Conservation (phyloP, 164 flowering plant genomes). For the Akebia trifoliata region DNA sequence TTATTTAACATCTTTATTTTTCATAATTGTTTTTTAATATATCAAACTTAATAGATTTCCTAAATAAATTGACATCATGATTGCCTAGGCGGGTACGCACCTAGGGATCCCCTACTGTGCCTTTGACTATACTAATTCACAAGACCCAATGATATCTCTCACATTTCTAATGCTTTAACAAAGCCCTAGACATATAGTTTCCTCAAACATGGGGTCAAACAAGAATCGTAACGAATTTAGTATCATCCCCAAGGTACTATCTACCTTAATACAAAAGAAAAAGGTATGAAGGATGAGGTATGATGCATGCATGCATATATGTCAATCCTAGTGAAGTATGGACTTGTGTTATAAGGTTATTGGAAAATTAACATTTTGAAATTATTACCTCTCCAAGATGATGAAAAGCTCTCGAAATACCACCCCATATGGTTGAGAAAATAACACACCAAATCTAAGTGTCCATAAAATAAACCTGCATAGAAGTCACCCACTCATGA, state of each 20-base stretch:
- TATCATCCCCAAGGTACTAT: neutral
- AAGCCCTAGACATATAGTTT: too few relatives aligned
- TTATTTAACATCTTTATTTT: too few relatives aligned
- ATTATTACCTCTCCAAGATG: slow-evolving; percentile 85
- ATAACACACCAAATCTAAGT: slow-evolving; percentile 95
- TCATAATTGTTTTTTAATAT: too few relatives aligned
- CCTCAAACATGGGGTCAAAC: too few relatives aligned
- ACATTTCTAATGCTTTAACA: too few relatives aligned
- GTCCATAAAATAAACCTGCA: slow-evolving; percentile 97
- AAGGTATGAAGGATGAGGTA: neutral
- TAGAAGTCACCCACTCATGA: slow-evolving; percentile 5
- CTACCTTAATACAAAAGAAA: neutral
- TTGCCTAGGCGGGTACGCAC: too few relatives aligned
- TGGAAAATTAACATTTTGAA: neutral
- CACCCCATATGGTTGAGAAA: slow-evolving; percentile 83
- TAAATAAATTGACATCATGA: too few relatives aligned
- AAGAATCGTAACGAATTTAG: neutral
- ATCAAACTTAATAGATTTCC: too few relatives aligned
- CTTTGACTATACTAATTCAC: too few relatives aligned
- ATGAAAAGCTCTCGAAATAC: slow-evolving; percentile 81
- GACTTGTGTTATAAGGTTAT: neutral
- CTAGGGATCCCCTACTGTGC: too few relatives aligned
- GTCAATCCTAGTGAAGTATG: neutral
- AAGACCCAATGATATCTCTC: too few relatives aligned
- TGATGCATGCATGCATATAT: neutral